Evolutionary conservation across 2,329 filamentous ascomycete genomes (phyloP).

Genomic region (Xylariaceae sp.): DNA sequence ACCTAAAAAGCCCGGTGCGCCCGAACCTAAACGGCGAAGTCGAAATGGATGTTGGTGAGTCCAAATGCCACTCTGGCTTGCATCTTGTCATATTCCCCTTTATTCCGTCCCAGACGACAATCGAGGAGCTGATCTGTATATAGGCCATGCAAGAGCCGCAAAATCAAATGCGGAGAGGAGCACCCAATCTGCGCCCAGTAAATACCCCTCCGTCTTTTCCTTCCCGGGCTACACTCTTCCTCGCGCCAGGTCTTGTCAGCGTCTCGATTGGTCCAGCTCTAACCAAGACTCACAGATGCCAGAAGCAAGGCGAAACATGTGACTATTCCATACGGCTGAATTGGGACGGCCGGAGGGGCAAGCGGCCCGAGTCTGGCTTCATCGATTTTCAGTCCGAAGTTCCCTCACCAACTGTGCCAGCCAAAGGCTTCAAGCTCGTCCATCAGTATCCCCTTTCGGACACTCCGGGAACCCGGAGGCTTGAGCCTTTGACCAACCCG

Average conservation of each 20-base stretch:
- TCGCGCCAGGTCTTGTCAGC: no score
- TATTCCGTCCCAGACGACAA: background rate
- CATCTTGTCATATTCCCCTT: background rate
- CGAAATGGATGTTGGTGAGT: constrained; percentile 43
- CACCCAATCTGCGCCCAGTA: constrained; percentile 67
- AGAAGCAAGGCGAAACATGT: constrained; percentile 66
- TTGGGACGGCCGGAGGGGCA: constrained; percentile 70
- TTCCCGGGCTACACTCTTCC: constrained; percentile 3
- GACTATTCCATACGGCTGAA: constrained; percentile 80
- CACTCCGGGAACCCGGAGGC: constrained; percentile 21
- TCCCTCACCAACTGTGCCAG: constrained; percentile 22
- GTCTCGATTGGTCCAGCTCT: no score
- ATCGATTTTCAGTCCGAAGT: constrained; percentile 23
- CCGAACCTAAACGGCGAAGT: constrained; percentile 41
- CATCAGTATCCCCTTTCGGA: constrained; percentile 29
- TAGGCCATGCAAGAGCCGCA: constrained; percentile 76
- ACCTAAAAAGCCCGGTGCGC: constrained; percentile 37
- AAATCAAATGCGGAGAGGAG: constrained; percentile 78
- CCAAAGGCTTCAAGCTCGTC: constrained; percentile 31
- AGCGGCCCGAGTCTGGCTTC: constrained; percentile 40
- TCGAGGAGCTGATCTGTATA: constrained; percentile 13
- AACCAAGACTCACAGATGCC: constrained; percentile 44
- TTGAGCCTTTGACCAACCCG: constrained; percentile 25
- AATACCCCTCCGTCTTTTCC: constrained; percentile 5
- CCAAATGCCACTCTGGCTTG: background rate